phyloP scores from a whole-genome alignment of 768 basidiomycete species.

The Lenzites betulinus region DNA sequence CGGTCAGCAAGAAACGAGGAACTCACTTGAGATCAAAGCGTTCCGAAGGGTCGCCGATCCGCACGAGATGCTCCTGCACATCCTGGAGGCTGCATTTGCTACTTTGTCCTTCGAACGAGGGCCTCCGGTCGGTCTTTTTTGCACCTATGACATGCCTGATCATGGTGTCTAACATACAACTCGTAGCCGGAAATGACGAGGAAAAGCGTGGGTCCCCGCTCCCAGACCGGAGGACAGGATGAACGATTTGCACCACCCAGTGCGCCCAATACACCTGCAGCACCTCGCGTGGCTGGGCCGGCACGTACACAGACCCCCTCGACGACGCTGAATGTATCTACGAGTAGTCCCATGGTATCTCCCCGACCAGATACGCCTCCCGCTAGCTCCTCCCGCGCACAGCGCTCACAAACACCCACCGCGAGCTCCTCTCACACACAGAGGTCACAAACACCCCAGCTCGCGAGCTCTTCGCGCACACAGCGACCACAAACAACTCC shows the following conservation, averaged over 20 bases:
- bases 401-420: too few relatives aligned
- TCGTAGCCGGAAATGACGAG: not conserved
- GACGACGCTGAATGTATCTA: not conserved
- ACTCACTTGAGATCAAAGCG: constrained; percentile 1
- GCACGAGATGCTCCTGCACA: constrained; percentile 51
- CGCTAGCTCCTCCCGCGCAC: too few relatives aligned
- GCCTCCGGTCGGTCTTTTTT: constrained; percentile 21
- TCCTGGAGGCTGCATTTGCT: constrained; percentile 45
- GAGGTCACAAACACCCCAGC: too few relatives aligned
- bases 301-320: not conserved
- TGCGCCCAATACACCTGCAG: not conserved
- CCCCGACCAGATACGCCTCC: too few relatives aligned
- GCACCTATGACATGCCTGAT: too few relatives aligned
- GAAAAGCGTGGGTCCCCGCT: not conserved
- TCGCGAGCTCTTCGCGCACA: too few relatives aligned
- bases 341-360: too few relatives aligned
- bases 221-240: not conserved
- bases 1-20: not conserved
- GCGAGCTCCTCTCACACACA: too few relatives aligned
- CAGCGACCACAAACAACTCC: too few relatives aligned
- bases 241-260: not conserved
- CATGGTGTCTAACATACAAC: too few relatives aligned
- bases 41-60: constrained; percentile 43
- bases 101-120: constrained; percentile 37
- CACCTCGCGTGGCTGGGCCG: not conserved